Evolutionary conservation across 2,329 filamentous ascomycete species (phyloP).

Genomic region (Talaromyces marneffei): DNA sequence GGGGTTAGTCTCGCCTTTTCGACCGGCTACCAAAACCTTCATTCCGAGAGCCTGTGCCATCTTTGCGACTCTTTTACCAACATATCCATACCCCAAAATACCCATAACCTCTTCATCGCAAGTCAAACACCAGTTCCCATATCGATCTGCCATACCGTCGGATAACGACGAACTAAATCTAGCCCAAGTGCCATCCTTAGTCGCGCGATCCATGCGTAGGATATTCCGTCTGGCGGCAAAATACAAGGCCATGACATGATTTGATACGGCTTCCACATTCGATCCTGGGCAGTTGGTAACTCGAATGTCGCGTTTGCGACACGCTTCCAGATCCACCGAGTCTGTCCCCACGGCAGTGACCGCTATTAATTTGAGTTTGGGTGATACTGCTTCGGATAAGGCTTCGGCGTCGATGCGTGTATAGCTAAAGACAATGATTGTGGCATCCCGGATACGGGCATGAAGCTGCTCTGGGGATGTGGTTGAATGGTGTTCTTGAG

Average conservation of each 20-base stretch:
- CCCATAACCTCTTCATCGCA: slow-evolving; percentile 46
- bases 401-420: slow-evolving; percentile 26
- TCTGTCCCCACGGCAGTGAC: slow-evolving; percentile 45
- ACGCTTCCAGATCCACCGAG: slow-evolving; percentile 42
- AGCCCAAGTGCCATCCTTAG: slow-evolving; percentile 38
- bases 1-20: slow-evolving; percentile 30
- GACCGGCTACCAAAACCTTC: slow-evolving; percentile 45
- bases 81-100: slow-evolving; percentile 46
- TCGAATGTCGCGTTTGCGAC: slow-evolving; percentile 38
- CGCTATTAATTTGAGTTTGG: slow-evolving; percentile 41
- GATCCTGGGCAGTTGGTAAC: slow-evolving; percentile 45
- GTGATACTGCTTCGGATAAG: slow-evolving; percentile 40
- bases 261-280: slow-evolving; percentile 45
- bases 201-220: slow-evolving; percentile 32
- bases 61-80: slow-evolving; percentile 44
- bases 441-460: slow-evolving; percentile 41
- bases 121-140: slow-evolving; percentile 38
- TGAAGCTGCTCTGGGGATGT: slow-evolving; percentile 34
- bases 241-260: slow-evolving; percentile 49
- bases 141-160: slow-evolving; percentile 19
- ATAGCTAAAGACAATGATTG: slow-evolving; percentile 42
- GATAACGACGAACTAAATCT: slow-evolving; percentile 32
- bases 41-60: slow-evolving; percentile 45
- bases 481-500: slow-evolving; percentile 27
- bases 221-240: slow-evolving; percentile 43